These are phyloP conservation scores for Simmondsia chinensis DNA, from an alignment of 148 eudicot genomes.

Conservation along the genomic window DNA sequence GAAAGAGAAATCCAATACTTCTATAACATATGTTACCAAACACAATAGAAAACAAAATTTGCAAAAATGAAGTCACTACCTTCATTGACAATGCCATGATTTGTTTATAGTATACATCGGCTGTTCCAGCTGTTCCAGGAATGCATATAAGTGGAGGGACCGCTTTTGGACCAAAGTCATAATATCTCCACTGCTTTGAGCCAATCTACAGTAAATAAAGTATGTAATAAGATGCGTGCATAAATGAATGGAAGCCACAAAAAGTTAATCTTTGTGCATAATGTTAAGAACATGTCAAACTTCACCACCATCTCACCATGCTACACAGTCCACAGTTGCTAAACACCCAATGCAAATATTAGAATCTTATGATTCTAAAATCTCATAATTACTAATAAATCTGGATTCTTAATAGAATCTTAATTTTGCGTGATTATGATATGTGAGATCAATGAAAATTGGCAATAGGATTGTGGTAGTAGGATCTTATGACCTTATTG, in stretches of 20 bases:
- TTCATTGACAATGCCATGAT: slow-evolving; percentile 89
- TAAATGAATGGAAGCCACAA: neutral
- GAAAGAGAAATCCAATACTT: neutral
- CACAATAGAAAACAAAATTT: neutral
- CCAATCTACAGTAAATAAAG: slow-evolving; percentile 44
- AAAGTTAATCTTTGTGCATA: neutral
- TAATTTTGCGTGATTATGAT: too few species aligned
- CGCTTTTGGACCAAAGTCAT: slow-evolving; percentile 93
- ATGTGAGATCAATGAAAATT: too few species aligned
- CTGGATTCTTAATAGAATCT: too few species aligned
- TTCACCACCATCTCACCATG: too few species aligned
- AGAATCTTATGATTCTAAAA: too few species aligned
- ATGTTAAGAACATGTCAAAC: neutral
- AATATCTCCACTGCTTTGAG: slow-evolving; percentile 92
- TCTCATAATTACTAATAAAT: too few species aligned
- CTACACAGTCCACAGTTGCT: too few species aligned
- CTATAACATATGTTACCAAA: neutral
- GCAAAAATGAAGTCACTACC: slow-evolving; percentile 28
- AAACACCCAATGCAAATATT: too few species aligned
- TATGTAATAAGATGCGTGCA: slow-evolving; percentile 6
- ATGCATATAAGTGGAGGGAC: slow-evolving; percentile 93
- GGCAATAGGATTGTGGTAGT: too few species aligned
- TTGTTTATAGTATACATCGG: slow-evolving; percentile 93
- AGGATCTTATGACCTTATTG: too few species aligned
- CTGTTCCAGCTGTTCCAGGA: slow-evolving; percentile 89